Percentiles rank a stretch among this genome's conserved stretches.
These are phyloP conservation scores for Penicillium mononematosum DNA, from an alignment of 495 filamentous ascomycete species.

Conservation along the genomic window DNA sequence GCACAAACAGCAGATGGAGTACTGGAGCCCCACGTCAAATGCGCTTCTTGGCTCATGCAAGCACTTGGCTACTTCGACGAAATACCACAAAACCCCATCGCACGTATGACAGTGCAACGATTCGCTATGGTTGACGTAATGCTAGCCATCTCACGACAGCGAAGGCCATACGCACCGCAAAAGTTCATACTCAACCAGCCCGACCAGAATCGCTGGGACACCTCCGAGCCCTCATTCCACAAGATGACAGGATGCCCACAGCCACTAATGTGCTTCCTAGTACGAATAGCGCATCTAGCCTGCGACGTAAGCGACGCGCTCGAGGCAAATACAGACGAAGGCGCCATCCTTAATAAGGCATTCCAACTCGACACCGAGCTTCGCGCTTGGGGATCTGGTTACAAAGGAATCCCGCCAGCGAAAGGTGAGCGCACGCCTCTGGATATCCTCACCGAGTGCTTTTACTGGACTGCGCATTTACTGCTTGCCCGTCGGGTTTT, in stretches of 20 bases:
- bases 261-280: conserved; percentile 31
- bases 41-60: conserved; percentile 31
- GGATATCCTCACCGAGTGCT: conserved; percentile 33
- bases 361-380: conserved; percentile 26
- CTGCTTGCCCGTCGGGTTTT: conserved; percentile 32
- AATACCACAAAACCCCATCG: conserved; percentile 18
- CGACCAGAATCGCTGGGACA: conserved; percentile 24
- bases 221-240: conserved; percentile 30
- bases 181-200: conserved; percentile 25
- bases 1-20: conserved; percentile 29
- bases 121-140: conserved; percentile 34
- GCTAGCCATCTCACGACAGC: conserved; percentile 31
- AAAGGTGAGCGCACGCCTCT: conserved; percentile 11
- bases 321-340: background rate
- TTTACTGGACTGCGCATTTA: conserved; percentile 32
- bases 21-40: conserved; percentile 29
- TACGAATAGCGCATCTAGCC: conserved; percentile 26
- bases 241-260: conserved; percentile 34
- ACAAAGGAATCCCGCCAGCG: conserved; percentile 1
- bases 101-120: conserved; percentile 26
- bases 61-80: conserved; percentile 20
- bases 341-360: conserved; percentile 14
- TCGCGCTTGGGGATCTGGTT: conserved; percentile 21
- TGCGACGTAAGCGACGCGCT: conserved; percentile 25
- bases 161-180: conserved; percentile 25